Conservation (phyloP, 208 protist species). For the Balamuthia mandrillaris region DNA sequence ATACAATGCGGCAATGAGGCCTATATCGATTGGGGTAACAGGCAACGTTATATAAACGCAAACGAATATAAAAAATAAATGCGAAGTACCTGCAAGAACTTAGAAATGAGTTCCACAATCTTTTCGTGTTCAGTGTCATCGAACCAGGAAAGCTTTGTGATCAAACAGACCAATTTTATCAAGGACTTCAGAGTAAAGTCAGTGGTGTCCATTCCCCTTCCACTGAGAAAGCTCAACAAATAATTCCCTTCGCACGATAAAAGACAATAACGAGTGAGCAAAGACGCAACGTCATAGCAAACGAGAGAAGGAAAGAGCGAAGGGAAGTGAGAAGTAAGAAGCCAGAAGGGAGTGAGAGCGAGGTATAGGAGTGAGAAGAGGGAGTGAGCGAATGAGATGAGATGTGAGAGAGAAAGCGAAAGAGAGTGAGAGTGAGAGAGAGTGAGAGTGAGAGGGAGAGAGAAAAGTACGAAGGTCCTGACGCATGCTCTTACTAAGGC, state of each 20-base stretch:
- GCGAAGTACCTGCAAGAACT: neutral
- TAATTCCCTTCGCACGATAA: neutral
- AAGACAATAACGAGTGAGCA: neutral
- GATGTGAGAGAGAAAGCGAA: too few relatives aligned
- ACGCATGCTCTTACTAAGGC: neutral
- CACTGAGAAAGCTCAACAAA: neutral
- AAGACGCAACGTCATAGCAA: neutral
- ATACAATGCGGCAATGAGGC: neutral
- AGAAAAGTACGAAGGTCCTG: neutral
- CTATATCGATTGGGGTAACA: neutral
- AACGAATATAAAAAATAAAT: neutral
- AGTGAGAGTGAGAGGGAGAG: neutral
- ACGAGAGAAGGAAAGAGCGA: neutral
- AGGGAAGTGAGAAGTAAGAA: neutral
- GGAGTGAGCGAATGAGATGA: too few relatives aligned
- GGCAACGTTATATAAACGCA: neutral
- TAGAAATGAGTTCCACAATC: neutral
- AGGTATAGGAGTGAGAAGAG: too few relatives aligned
- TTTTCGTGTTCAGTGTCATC: neutral
- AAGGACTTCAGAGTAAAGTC: neutral
- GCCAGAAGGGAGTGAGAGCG: too few relatives aligned
- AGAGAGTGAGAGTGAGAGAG: too few relatives aligned
- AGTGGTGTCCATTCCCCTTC: neutral
- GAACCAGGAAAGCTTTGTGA: conserved; percentile 1
- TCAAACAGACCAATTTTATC: conserved; percentile 10